Evolutionary conservation across 441 rosid species (phyloP), one percentile per base, ranked within the genome.

Genomic region (Macaranga tanarius): DNA sequence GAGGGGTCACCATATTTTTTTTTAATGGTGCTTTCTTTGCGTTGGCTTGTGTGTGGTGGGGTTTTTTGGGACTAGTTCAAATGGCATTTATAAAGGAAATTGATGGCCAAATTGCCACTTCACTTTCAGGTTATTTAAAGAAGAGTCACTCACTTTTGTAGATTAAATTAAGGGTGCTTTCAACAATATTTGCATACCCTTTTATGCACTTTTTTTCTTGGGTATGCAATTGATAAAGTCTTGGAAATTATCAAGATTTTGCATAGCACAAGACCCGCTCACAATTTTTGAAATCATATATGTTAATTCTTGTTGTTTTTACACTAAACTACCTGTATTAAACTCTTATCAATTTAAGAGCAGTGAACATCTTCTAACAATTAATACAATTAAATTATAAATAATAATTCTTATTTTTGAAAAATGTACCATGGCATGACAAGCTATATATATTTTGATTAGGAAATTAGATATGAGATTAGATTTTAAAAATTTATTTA

Each of bases 51-150:
- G 59, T 59, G 55, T 58, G 72, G 69, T 74, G 83, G 23, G 75
- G 61, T 28, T 26, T 73, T 70, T 56, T 54, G 78, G 38, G 38
- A 0, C 38, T 4, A 5, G 38, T 34, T 34, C 38, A 48, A 74
- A 69, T 62, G 31, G 54, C 68, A 66, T 77, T 10, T 80, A 76
- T 75, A 86, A 77, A 70, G 81, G 74, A 16, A 16, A 3, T 72
- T 66, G 76, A 78, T 79, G 62, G 83, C 90, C 12, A 48, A 67
- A 69, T 67, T 79, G 85, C 87, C 88, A 79, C 82, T 72, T 12
- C 38, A 64, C 81, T 80, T 85, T 85, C 62, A 56, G 67, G 67
- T 70, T 58, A 83, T 83, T 88, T 80, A 72, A 80, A 75, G 71
- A 19, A 48, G 44, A 70, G 62, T 82, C 82, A 83, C 61, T 67